Evolutionary conservation across 306 rosid genomes (phyloP), one percentile per base, ranked within the genome.

Genomic region (Dalbergia oliveri): DNA sequence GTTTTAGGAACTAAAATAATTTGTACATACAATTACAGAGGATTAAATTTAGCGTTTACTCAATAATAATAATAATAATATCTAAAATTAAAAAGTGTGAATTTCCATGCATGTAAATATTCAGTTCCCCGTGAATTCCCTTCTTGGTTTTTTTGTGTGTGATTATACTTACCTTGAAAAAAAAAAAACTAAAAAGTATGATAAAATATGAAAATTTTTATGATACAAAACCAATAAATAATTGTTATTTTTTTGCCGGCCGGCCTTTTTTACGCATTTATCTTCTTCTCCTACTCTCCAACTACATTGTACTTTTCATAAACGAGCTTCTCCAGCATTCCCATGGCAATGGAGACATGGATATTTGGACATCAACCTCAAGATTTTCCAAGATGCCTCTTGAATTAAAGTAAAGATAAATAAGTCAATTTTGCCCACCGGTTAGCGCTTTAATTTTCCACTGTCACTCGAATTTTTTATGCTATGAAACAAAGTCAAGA

Each of bases 381-480:
- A 41, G 59, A 75, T 69, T 66, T 79, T 59, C 61, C 66, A 84
- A 75, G 79, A 79, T 67, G 51, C 66, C 71, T 60, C 71, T 60
- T 80, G 81, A 68, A 2, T 53, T 68, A 64, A 69, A 61, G 82
- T 68, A 74, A 69, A 74, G 13, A 35, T 37, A 79, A 86, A 18
- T 34, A 76, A 71, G 87, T 83, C 81, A 83, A 86, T 51, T 9
- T 71, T 35, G 71, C 21, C 67, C 77, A 66, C 66, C 47, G 16
- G 21, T 73, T 41, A 75, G 70, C 35, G 34, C 59, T 75, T 35
- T 14, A 39, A 56, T 14, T 58, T 59, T 54, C 68, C 57, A 49
- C 51, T 1, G 19, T 60, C 54, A 61, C 61, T 78, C 35, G 57
- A 35, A 64, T 59, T 11, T 82, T 75, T 4, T 37, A 37, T 62